Percentiles rank a stretch among this genome's conserved stretches.
phyloP scores from a whole-genome alignment of 2,329 filamentous ascomycete species.

The Mycosphaerella sp. region DNA sequence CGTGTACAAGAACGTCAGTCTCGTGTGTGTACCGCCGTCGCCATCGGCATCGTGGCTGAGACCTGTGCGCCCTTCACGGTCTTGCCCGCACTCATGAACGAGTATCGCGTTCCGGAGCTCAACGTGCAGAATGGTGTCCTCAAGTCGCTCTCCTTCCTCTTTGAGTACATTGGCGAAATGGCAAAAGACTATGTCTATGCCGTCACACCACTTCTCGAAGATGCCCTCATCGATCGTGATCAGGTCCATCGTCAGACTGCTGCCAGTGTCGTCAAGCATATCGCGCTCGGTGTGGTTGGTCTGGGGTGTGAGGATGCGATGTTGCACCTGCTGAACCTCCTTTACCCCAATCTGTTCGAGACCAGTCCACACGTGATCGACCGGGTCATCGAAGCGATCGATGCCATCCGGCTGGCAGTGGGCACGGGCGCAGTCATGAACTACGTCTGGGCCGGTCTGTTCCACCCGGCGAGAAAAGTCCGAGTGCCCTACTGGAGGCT shows the following conservation, averaged over 20 bases:
- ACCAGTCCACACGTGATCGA: conserved; percentile 98
- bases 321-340: conserved; percentile 91
- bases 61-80: conserved; percentile 98
- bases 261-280: conserved; percentile 94
- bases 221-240: conserved; percentile 94
- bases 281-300: conserved; percentile 94
- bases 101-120: conserved; percentile 95
- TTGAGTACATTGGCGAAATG: conserved; percentile 99
- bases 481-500: conserved; percentile 91
- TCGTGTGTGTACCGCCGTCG: conserved; percentile 95
- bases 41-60: conserved; percentile 96
- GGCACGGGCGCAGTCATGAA: conserved; percentile 92
- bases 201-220: conserved; percentile 89
- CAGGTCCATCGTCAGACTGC: conserved; percentile 97
- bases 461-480: conserved; percentile 94
- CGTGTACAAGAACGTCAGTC: conserved; percentile 96
- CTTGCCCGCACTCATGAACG: conserved; percentile 97
- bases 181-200: conserved; percentile 98
- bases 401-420: conserved; percentile 88
- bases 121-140: conserved; percentile 99
- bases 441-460: conserved; percentile 95
- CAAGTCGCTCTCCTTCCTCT: conserved; percentile 93
- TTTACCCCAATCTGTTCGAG: conserved; percentile 96
- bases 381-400: conserved; percentile 93
- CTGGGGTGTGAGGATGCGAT: conserved; percentile 97